Evolutionary conservation across 2,329 filamentous ascomycete genomes (phyloP).

Genomic region (Sporothrix euskadiensis): DNA sequence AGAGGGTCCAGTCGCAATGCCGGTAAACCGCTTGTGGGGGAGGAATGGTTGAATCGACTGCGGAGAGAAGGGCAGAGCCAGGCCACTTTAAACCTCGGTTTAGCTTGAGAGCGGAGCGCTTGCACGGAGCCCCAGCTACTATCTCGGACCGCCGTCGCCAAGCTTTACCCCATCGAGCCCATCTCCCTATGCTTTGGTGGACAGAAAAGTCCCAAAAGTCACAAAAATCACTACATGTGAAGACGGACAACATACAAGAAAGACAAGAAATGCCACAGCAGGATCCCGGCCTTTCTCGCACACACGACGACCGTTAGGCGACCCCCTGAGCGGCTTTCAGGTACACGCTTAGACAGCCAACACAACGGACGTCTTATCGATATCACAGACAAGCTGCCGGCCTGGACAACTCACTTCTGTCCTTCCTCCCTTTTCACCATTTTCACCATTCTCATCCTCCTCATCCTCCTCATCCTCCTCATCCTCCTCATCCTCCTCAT

Average conservation of each 20-base stretch:
- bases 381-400: background rate
- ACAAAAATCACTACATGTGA: background rate
- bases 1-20: background rate
- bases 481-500: background rate
- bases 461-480: background rate
- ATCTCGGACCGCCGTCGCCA: conserved; percentile 1
- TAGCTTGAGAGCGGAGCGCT: background rate
- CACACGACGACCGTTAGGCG: background rate
- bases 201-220: background rate
- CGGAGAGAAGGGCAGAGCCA: background rate
- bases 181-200: background rate
- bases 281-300: background rate
- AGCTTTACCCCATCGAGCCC: background rate
- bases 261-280: background rate
- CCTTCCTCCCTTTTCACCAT: background rate
- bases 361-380: background rate
- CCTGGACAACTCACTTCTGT: background rate
- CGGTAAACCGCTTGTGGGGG: background rate
- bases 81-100: conserved; percentile 17
- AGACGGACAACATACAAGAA: background rate
- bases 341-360: background rate
- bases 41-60: background rate
- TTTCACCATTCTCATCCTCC: background rate
- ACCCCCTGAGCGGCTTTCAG: background rate
- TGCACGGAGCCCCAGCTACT: background rate